Evolutionary conservation across 2,329 filamentous ascomycete species (phyloP), one percentile per base, ranked within the genome.

Genomic region (Biscogniauxia sp.): DNA sequence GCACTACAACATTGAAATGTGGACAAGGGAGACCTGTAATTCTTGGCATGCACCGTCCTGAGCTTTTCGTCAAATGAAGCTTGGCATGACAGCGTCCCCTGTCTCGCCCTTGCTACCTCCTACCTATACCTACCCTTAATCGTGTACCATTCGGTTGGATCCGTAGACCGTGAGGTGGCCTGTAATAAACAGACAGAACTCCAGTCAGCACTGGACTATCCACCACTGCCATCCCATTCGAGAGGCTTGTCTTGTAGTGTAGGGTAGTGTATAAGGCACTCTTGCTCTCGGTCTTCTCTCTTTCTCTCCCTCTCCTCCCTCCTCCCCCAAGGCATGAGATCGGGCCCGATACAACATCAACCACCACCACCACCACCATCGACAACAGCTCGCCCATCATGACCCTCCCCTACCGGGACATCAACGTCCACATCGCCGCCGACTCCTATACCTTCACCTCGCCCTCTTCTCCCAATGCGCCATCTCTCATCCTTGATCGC

Each of bases 361-460:
- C 63, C 2, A 23, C 23, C 23, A 32, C 56, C 20, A 32, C 58
- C 19, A 63, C 63, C 2, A 23, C 23, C 23, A 32, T 56, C 20
- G 62, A 63, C 61, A 56, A 51, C 51, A 62, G 19, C 59, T 60
- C 52, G 68, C 67, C 63, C 70, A 67, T 57, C 69, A 74, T 74
- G 73, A 70, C 68, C 26, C 77, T 86, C 68, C 95, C 94, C 20
- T 99, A 93, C 78, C 87, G 94, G 74, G 95, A 99, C 81, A 96
- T 98, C 81, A 99, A 98, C 77, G 88, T 99, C 76, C 93, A 96
- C 77, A 91, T 93, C 67, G 93, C 94, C 56, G 84, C 91, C 70
- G 92, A 94, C 70, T 90, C 95, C 74, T 99, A 99, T 82, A 92
- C 93, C 70, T 99, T 99, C 78, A 93, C 92, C 49, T 99, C 95